Conservation (phyloP, 108 stramenopile genomes). For the Skeletonema grethae region DNA sequence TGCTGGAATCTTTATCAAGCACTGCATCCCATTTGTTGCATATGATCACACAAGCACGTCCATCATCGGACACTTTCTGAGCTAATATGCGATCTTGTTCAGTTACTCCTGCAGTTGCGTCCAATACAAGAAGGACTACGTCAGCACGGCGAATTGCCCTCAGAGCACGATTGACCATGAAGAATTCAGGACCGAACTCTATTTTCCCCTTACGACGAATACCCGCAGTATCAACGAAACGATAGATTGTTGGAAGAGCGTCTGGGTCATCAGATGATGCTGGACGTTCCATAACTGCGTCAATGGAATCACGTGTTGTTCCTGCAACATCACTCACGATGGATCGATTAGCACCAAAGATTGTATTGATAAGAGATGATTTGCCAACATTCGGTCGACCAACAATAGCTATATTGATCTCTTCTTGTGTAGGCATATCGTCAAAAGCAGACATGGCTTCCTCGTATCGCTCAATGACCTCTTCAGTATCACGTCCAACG, state of each 20-base stretch:
- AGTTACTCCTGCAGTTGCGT: slow-evolving; percentile 94
- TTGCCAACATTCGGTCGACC: slow-evolving; percentile 99
- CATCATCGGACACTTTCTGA: slow-evolving; percentile 92
- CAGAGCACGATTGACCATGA: slow-evolving; percentile 98
- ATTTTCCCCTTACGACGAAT: slow-evolving; percentile 96
- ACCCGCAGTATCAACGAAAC: slow-evolving; percentile 98
- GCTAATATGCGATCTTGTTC: slow-evolving; percentile 95
- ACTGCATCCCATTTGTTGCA: slow-evolving; percentile 99
- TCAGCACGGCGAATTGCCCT: slow-evolving; percentile 95
- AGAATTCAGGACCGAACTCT: slow-evolving; percentile 94
- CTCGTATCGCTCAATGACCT: slow-evolving; percentile 75
- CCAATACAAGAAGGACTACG: slow-evolving; percentile 92
- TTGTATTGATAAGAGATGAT: slow-evolving; percentile 86
- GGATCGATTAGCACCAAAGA: slow-evolving; percentile 89
- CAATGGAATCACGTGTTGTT: slow-evolving; percentile 97
- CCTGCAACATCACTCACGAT: slow-evolving; percentile 97
- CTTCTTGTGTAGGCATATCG: slow-evolving; percentile 54
- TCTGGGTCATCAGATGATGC: slow-evolving; percentile 50
- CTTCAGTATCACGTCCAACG: slow-evolving; percentile 60
- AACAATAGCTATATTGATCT: slow-evolving; percentile 94
- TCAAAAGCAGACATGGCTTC: slow-evolving; percentile 80
- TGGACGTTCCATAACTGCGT: slow-evolving; percentile 91
- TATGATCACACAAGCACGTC: slow-evolving; percentile 94
- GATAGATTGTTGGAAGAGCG: slow-evolving; percentile 77
- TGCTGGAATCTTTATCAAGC: slow-evolving; percentile 89